Conservation (phyloP, 345 rosid species). For the Salix udensis region DNA sequence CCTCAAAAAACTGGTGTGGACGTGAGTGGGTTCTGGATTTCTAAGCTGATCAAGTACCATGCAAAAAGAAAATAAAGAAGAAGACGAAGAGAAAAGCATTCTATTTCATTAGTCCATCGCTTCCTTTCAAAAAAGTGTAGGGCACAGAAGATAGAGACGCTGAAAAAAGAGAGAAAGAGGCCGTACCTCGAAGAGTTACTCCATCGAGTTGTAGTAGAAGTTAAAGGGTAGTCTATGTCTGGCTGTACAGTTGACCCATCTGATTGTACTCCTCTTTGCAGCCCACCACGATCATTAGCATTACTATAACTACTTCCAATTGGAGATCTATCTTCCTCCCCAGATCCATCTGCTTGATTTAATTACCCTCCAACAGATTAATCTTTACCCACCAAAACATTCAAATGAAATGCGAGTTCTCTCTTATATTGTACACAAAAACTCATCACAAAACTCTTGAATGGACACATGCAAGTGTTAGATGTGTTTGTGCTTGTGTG, state of each 20-base stretch:
- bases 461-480: not conserved
- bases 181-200: constrained; percentile 73
- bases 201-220: constrained; percentile 48
- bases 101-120: not conserved
- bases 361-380: constrained; percentile 23
- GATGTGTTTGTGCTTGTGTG: not conserved
- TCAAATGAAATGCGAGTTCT: not conserved
- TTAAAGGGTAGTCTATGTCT: constrained; percentile 40
- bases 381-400: not conserved
- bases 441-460: not conserved
- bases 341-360: constrained; percentile 60
- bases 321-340: constrained; percentile 61
- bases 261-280: constrained; percentile 34
- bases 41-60: constrained; percentile 9
- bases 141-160: too few relatives aligned
- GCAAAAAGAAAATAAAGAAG: constrained; percentile 13
- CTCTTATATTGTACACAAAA: not conserved
- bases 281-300: constrained; percentile 26
- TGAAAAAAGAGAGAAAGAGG: not conserved
- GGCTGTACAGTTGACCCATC: constrained; percentile 37
- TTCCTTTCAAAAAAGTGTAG: not conserved
- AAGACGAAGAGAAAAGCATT: not conserved
- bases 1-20: constrained; percentile 18
- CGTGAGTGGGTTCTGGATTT: constrained; percentile 19
- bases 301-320: constrained; percentile 30